Conservation (phyloP, 1,139 yeast genomes). For the Geotrichum phurueaensis region DNA sequence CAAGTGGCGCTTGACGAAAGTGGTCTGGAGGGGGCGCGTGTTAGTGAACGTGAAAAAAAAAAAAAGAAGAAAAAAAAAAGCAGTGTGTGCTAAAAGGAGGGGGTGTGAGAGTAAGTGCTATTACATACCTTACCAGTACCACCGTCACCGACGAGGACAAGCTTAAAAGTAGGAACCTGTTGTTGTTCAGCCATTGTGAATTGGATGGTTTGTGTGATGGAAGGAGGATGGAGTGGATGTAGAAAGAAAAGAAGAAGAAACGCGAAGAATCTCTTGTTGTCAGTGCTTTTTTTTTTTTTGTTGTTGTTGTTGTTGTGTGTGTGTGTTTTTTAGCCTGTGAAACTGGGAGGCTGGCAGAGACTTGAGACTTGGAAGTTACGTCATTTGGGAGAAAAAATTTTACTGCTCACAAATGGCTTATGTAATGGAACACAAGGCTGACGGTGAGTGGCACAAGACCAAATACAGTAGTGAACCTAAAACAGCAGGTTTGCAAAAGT, state of each 20-base stretch:
- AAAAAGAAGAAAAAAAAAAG: no score
- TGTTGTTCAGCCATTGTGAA: slow-evolving; percentile 44
- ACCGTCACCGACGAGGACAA: slow-evolving; percentile 98
- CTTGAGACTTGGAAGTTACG: neutral
- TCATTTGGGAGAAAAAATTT: neutral
- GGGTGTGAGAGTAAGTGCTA: neutral
- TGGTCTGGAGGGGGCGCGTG: slow-evolving; percentile 50
- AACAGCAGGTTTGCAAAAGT: no score
- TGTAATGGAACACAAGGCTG: no score
- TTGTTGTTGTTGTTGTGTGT: neutral
- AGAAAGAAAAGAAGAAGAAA: slow-evolving; percentile 1
- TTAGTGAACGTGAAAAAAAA: neutral
- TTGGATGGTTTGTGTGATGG: neutral
- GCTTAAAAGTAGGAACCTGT: slow-evolving; percentile 96
- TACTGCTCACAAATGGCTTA: neutral
- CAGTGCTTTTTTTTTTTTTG: neutral
- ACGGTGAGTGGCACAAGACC: no score
- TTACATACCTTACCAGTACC: slow-evolving; percentile 89
- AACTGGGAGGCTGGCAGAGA: neutral
- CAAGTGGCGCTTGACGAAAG: slow-evolving; percentile 98
- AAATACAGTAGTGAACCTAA: no score
- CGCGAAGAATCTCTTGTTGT: neutral
- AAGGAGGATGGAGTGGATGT: neutral
- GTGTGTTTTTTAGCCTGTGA: neutral
- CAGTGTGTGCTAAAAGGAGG: no score